Percentiles rank a stretch among this genome's conserved stretches.
phyloP scores from a whole-genome alignment of 2,329 filamentous ascomycete species.

The Diplodia intermedia region DNA sequence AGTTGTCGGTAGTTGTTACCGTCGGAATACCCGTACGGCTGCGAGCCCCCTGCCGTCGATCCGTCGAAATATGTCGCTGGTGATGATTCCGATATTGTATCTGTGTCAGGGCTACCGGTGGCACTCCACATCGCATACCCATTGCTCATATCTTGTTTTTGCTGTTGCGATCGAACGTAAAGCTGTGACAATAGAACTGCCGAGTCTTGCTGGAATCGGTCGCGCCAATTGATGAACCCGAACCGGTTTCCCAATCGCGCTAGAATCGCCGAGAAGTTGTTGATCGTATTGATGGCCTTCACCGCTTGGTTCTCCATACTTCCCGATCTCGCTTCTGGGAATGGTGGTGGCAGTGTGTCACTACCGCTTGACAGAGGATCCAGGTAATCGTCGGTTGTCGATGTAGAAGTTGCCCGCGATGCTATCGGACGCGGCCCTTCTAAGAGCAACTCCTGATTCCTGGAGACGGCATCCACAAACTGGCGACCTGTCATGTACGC shows the following conservation, averaged over 20 bases:
- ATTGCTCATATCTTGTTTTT: conserved; percentile 20
- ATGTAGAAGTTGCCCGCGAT: conserved; percentile 40
- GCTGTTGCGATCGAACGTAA: conserved; percentile 43
- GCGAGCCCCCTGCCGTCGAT: conserved; percentile 13
- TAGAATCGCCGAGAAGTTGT: conserved; percentile 55
- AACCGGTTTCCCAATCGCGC: conserved; percentile 56
- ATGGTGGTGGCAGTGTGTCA: conserved; percentile 42
- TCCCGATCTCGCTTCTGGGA: conserved; percentile 40
- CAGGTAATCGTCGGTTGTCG: conserved; percentile 39
- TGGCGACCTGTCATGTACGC: conserved; percentile 73
- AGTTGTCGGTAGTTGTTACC: conserved; percentile 12
- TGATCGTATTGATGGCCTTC: conserved; percentile 56
- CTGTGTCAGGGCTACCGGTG: conserved; percentile 10
- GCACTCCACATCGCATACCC: conserved; percentile 10
- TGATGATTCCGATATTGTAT: conserved; percentile 21
- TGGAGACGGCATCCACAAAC: conserved; percentile 63
- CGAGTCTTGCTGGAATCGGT: conserved; percentile 56
- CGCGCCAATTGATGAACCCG: conserved; percentile 59
- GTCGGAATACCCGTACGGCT: conserved; percentile 18
- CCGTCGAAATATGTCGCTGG: conserved; percentile 19
- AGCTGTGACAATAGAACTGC: conserved; percentile 51
- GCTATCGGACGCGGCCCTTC: conserved; percentile 48
- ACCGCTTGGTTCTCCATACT: conserved; percentile 46
- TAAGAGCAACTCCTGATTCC: conserved; percentile 58
- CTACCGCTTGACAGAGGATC: conserved; percentile 48